These are phyloP conservation scores for Sporobolomyces phaffii DNA, from an alignment of 768 basidiomycete species.

Conservation along the genomic window DNA sequence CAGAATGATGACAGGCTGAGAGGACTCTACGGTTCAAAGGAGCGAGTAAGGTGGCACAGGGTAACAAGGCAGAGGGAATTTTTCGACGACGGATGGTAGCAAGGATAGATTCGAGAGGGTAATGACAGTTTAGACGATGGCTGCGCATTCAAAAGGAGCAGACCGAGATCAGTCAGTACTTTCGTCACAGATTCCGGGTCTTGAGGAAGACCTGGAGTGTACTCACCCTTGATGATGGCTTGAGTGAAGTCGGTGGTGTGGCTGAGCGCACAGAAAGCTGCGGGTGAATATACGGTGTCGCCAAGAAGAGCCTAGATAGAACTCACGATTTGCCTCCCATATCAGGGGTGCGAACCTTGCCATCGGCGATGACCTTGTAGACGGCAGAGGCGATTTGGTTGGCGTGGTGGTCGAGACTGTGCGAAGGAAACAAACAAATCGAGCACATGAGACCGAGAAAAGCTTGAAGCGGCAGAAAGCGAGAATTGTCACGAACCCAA, in stretches of 20 bases:
- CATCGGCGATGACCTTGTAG: conserved; percentile 82
- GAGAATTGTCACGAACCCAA: conserved; percentile 41
- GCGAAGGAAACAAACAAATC: conserved; percentile 46
- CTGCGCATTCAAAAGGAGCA: not conserved
- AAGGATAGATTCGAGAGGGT: not conserved
- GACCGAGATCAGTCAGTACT: not conserved
- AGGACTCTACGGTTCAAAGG: not conserved
- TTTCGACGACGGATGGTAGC: not conserved
- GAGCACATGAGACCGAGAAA: no score
- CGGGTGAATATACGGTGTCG: no score
- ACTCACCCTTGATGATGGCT: conserved; percentile 60
- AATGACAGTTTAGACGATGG: not conserved
- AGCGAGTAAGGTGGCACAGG: not conserved
- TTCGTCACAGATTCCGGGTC: no score
- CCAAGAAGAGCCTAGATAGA: conserved; percentile 21
- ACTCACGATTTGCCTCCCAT: conserved; percentile 69
- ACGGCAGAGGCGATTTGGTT: conserved; percentile 88
- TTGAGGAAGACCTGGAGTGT: not conserved
- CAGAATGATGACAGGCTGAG: not conserved
- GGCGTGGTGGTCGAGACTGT: conserved; percentile 71
- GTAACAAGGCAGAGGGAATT: conserved; percentile 1
- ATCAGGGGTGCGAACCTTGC: conserved; percentile 84
- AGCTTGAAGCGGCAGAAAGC: not conserved
- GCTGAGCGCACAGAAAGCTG: conserved; percentile 49
- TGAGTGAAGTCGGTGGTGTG: conserved; percentile 93